phyloP scores from a whole-genome alignment of 2,329 filamentous ascomycete species.

The Alternaria postmessia region DNA sequence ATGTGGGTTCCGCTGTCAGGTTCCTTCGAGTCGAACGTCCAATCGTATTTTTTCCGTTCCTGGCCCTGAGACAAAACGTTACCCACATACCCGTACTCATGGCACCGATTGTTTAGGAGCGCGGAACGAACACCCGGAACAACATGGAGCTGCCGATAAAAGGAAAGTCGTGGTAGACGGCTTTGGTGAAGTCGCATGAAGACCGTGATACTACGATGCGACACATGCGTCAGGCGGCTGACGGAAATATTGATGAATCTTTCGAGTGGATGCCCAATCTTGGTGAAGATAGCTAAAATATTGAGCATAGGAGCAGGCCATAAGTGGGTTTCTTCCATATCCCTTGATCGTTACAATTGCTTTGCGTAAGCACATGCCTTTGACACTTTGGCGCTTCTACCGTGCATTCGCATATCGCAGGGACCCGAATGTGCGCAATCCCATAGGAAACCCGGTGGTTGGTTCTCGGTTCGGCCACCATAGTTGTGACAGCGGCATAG shows the following conservation, averaged over 20 bases:
- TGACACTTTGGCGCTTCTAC: neutral
- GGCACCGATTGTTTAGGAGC: conserved; percentile 8
- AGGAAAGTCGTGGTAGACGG: neutral
- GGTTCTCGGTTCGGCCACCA: neutral
- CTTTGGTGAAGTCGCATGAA: neutral
- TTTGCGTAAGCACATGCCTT: neutral
- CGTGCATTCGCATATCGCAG: neutral
- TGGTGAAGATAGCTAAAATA: neutral
- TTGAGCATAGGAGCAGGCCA: neutral
- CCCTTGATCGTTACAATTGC: neutral
- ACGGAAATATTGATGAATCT: neutral
- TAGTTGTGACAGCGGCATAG: neutral
- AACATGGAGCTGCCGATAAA: neutral
- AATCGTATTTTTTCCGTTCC: conserved; percentile 8
- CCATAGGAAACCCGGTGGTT: neutral
- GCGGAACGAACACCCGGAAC: neutral
- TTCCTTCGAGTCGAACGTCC: conserved; percentile 5
- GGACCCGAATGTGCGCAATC: neutral
- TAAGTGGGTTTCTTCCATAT: neutral
- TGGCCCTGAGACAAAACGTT: conserved; percentile 8
- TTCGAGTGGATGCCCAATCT: neutral
- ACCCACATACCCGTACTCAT: neutral
- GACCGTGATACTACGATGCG: neutral
- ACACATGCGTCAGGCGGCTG: neutral
- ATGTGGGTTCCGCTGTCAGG: conserved; percentile 12